Percentiles rank a stretch among this genome's conserved stretches.
Conservation (phyloP, 2,329 filamentous ascomycete species). For the Orbilia ellipsospora region DNA sequence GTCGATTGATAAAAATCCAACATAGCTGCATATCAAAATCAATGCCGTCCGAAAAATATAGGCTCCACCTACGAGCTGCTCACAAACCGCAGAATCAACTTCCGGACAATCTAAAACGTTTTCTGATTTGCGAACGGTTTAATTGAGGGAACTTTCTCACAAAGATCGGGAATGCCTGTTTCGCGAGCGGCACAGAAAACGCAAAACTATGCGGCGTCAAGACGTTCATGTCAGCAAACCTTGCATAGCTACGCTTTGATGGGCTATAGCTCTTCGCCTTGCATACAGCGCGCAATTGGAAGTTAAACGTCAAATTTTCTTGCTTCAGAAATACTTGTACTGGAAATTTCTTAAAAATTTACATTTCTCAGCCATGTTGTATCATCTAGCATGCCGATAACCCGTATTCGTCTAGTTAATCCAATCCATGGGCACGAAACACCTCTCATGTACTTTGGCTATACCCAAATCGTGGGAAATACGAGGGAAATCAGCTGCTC, state of each 20-base stretch:
- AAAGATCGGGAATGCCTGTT: neutral
- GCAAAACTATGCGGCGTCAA: constrained; percentile 5
- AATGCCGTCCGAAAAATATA: constrained; percentile 5
- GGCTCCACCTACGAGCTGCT: neutral
- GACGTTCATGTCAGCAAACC: constrained; percentile 1
- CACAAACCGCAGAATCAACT: neutral
- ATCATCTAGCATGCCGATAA: neutral
- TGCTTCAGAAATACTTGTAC: neutral
- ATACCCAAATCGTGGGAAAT: neutral
- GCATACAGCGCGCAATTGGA: neutral
- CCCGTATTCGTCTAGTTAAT: constrained; percentile 1
- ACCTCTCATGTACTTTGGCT: neutral
- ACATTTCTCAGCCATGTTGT: constrained; percentile 2
- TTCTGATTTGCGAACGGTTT: neutral
- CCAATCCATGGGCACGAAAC: neutral
- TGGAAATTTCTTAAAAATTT: neutral
- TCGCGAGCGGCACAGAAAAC: constrained; percentile 8
- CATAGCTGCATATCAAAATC: constrained; percentile 9
- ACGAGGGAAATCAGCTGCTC: constrained; percentile 10
- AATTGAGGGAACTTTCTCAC: neutral
- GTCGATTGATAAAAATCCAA: constrained; percentile 1
- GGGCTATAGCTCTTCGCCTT: neutral
- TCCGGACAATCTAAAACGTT: constrained; percentile 1
- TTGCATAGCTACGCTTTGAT: neutral
- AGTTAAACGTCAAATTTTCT: neutral